These are phyloP conservation scores for Albifimbria verrucaria DNA, from an alignment of 2,329 filamentous ascomycete genomes.

Conservation along the genomic window DNA sequence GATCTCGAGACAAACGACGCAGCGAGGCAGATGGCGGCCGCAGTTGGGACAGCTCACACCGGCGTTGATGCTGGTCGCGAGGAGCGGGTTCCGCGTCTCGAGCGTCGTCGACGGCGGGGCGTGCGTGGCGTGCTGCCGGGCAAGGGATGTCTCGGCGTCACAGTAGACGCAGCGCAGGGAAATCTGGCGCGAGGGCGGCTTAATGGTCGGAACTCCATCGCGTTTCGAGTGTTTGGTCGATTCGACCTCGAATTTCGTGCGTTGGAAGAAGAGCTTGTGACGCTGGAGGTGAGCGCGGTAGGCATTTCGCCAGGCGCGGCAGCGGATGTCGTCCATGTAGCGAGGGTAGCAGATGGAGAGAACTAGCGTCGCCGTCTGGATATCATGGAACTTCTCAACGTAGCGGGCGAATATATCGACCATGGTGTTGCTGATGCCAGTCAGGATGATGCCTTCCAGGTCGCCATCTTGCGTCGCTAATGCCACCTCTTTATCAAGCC, in stretches of 20 bases:
- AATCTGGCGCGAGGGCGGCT: conserved; percentile 63
- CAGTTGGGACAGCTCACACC: conserved; percentile 66
- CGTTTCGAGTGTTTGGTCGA: conserved; percentile 68
- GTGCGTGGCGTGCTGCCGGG: conserved; percentile 29
- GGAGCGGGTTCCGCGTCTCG: conserved; percentile 51
- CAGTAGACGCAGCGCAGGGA: conserved; percentile 76
- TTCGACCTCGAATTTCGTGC: conserved; percentile 75
- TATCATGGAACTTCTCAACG: conserved; percentile 70
- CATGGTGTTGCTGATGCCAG: conserved; percentile 68
- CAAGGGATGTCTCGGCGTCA: conserved; percentile 55
- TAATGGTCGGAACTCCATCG: conserved; percentile 43
- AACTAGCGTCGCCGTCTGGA: conserved; percentile 75
- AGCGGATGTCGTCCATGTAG: conserved; percentile 75
- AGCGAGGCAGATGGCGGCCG: conserved; percentile 63
- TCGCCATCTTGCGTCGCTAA: conserved; percentile 64
- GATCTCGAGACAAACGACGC: conserved; percentile 64
- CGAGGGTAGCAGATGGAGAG: conserved; percentile 70
- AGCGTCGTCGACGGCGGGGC: conserved; percentile 17
- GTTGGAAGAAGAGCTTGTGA: conserved; percentile 70
- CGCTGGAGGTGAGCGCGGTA: conserved; percentile 71
- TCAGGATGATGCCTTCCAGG: conserved; percentile 73
- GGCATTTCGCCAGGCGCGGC: conserved; percentile 67
- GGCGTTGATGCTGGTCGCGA: conserved; percentile 53
- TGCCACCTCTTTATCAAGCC: conserved; percentile 64
- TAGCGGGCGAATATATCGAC: conserved; percentile 76